Conservation (phyloP, 768 basidiomycete genomes). For the Leccinum subgranulosum region DNA sequence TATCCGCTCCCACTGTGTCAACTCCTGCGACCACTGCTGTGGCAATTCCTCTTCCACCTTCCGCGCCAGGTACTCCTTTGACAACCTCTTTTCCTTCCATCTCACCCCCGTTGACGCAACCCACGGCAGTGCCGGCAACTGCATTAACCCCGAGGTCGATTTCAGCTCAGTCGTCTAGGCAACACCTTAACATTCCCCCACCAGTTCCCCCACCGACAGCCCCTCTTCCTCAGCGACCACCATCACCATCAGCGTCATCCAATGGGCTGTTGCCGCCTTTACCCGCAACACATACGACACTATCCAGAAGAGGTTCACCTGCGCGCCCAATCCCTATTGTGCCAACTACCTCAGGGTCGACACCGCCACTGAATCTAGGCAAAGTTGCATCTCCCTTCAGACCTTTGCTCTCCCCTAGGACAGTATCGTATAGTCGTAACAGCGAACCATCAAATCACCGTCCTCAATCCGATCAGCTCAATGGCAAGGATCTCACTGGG, state of each 20-base stretch:
- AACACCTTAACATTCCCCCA: conserved; percentile 28
- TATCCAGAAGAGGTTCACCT: conserved; percentile 12
- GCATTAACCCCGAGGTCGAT: conserved; percentile 9
- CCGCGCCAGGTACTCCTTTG: conserved; percentile 20
- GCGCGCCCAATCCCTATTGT: conserved; percentile 14
- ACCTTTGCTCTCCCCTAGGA: conserved; percentile 17
- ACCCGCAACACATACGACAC: background rate
- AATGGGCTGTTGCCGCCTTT: conserved; percentile 1
- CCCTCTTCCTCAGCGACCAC: conserved; percentile 29
- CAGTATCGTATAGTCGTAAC: background rate
- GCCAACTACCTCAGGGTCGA: conserved; percentile 7
- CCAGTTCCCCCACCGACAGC: conserved; percentile 30
- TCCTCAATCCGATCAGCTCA: conserved; percentile 8
- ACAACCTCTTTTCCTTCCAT: conserved; percentile 11
- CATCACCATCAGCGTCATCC: conserved; percentile 8
- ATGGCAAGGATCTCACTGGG: conserved; percentile 1
- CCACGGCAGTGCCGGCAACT: background rate
- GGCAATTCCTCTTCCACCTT: conserved; percentile 15
- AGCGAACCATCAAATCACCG: background rate
- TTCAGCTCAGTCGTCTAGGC: conserved; percentile 18
- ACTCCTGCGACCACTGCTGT: conserved; percentile 4
- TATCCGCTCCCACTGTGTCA: conserved; percentile 2
- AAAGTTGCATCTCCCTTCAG: conserved; percentile 22
- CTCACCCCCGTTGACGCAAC: background rate
- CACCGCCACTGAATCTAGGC: conserved; percentile 15